A percentile compares a stretch with the other conserved stretches of the same genome.
Conservation (phyloP, 148 eudicot genomes). For the Fallopia convolvulus region DNA sequence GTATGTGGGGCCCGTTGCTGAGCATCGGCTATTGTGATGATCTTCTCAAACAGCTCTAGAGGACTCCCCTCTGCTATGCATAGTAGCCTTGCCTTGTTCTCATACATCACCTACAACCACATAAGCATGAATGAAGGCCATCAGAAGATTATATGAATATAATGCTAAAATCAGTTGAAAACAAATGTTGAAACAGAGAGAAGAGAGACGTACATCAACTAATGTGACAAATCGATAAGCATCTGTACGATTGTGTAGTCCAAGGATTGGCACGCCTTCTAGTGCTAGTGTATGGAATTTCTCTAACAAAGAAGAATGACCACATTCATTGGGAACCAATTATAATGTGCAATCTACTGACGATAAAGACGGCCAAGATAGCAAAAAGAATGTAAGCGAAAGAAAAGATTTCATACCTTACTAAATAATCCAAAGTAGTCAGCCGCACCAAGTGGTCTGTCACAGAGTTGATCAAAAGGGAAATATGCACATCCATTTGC, state of each 20-base stretch:
- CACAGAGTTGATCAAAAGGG: constrained; percentile 77
- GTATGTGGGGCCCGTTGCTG: constrained; percentile 61
- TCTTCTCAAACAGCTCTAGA: constrained; percentile 57
- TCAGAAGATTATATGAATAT: background rate
- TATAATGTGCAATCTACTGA: background rate
- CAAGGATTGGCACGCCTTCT: constrained; percentile 82
- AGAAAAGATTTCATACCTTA: constrained; percentile 30
- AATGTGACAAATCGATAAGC: constrained; percentile 94
- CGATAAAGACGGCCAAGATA: background rate
- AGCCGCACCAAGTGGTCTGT: constrained; percentile 93
- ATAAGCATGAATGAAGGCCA: background rate
- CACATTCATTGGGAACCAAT: background rate
- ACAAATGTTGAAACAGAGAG: constrained; percentile 14
- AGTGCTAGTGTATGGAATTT: constrained; percentile 77
- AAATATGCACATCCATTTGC: constrained; percentile 90
- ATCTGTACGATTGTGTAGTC: constrained; percentile 73
- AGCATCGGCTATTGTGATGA: constrained; percentile 83
- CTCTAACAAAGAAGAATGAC: constrained; percentile 30
- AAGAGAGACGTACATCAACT: constrained; percentile 65
- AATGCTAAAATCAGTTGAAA: background rate
- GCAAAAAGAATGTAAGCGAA: background rate
- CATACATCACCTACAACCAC: constrained; percentile 73
- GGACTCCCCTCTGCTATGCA: constrained; percentile 88
- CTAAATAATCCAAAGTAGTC: constrained; percentile 86
- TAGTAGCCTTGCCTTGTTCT: constrained; percentile 69